Evolutionary conservation across 306 rosid species (phyloP), one percentile per base, ranked within the genome.

Genomic region (Lathyrus sativus): DNA sequence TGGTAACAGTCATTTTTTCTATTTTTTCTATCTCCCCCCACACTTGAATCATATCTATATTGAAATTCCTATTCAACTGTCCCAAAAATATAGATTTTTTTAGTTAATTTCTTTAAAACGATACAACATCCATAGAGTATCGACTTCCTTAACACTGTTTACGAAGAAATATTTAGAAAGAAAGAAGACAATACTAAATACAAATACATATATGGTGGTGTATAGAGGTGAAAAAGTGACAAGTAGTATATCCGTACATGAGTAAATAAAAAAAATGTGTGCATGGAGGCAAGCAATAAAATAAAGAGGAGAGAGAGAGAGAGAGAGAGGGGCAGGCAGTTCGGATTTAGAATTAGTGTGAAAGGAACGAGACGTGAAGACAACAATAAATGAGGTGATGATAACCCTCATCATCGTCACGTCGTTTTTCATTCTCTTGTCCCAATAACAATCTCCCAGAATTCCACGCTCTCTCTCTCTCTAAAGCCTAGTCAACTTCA

Each of bases 401-500:
- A 92, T 92, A 85, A 81, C 68, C 87, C 92, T 92, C 95, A 92
- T 92, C 68, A 86, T 85, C 95, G 98, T 89, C 95, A 91, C 86
- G 98, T 91, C 98, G 89, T 84, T 91, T 84, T 91, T 84, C 86
- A 78, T 67, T 91, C 80, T 9, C 95, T 62, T 55, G 87, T 89
- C 96, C 97, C 96, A 58, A 87, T 57, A 53, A 42, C 46, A 82
- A 80, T 62, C 96, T 83, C 97, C 96, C 96, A 85, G 97, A 91
- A 91, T 87, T 84, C 92, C 92, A 87, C 84, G 91, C 86, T 42
- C 75, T 65, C 41, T 70, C 51, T 9, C 59, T 5, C 50, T 1
- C 2, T 22, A 3, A 54, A 62, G 77, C 85, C 83, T 75, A 76
- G 89, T 83, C 91, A 84, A 85, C 86, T 82, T 80, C 89, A 76